A percentile compares a stretch with the other conserved stretches of the same genome.
Conservation (phyloP, 2,329 filamentous ascomycete genomes). For the Nothopassalora personata region DNA sequence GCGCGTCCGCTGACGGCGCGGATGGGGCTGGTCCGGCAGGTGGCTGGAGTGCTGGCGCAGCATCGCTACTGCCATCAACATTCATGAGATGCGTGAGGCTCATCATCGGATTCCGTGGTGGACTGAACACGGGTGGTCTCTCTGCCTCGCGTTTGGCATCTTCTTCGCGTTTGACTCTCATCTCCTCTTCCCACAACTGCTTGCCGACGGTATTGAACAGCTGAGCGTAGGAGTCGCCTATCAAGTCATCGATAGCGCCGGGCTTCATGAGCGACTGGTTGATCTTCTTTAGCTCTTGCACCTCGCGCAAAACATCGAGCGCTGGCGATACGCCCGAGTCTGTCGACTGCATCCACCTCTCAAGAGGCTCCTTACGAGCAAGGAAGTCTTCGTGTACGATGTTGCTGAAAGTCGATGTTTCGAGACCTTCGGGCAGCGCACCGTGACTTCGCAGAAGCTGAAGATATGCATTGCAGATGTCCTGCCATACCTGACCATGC, state of each 20-base stretch:
- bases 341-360: slow-evolving; percentile 52
- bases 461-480: slow-evolving; percentile 55
- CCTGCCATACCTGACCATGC: slow-evolving; percentile 58
- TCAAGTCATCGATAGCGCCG: slow-evolving; percentile 82
- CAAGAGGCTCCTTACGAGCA: slow-evolving; percentile 53
- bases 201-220: slow-evolving; percentile 65
- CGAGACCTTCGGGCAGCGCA: slow-evolving; percentile 55
- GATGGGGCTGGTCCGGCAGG: slow-evolving; percentile 8
- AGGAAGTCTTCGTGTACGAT: slow-evolving; percentile 62
- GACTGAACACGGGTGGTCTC: slow-evolving; percentile 13
- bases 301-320: slow-evolving; percentile 60
- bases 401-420: slow-evolving; percentile 60
- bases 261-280: slow-evolving; percentile 86
- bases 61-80: slow-evolving; percentile 27
- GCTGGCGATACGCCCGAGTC: slow-evolving; percentile 43
- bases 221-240: slow-evolving; percentile 79
- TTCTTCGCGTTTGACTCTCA: slow-evolving; percentile 24
- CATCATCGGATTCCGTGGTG: slow-evolving; percentile 30
- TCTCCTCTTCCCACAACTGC: slow-evolving; percentile 47
- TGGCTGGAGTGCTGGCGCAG: slow-evolving; percentile 6
- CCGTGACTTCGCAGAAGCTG: slow-evolving; percentile 53
- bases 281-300: slow-evolving; percentile 66
- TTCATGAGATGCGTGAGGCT: slow-evolving; percentile 33
- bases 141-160: slow-evolving; percentile 18
- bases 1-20: slow-evolving; percentile 10